Evolutionary conservation across 73 alveolate species (phyloP).

Genomic region (Stentor roeselii): DNA sequence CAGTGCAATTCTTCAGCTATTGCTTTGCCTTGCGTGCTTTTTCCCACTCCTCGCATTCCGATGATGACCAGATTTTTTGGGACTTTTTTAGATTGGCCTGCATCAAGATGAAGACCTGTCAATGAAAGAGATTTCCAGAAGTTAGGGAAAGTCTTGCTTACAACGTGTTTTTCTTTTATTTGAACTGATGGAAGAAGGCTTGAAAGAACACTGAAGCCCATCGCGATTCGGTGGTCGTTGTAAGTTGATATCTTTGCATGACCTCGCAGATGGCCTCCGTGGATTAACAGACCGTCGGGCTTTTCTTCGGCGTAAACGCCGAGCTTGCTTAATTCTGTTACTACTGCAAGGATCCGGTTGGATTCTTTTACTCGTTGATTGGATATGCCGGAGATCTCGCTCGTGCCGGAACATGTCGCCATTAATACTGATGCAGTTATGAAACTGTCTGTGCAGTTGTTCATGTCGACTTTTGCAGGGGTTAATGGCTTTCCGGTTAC

Average conservation of each 20-base stretch:
- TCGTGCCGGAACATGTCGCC: slow-evolving; percentile 16
- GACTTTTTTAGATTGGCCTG: background rate
- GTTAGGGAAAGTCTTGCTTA: slow-evolving; percentile 14
- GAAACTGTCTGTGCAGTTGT: slow-evolving; percentile 38
- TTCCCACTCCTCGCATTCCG: slow-evolving; percentile 51
- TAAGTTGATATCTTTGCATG: background rate
- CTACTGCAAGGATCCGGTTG: slow-evolving; percentile 34
- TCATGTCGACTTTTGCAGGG: slow-evolving; percentile 31
- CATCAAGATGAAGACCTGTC: background rate
- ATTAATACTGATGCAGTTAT: slow-evolving; percentile 30
- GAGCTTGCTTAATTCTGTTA: background rate
- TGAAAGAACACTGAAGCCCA: slow-evolving; percentile 35
- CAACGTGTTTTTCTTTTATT: background rate
- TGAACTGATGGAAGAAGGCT: background rate
- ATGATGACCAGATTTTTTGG: slow-evolving; percentile 11
- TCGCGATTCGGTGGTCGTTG: slow-evolving; percentile 45
- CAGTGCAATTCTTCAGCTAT: slow-evolving; percentile 5
- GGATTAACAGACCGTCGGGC: slow-evolving; percentile 29
- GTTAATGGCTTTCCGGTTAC: background rate
- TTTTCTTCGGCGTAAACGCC: slow-evolving; percentile 24
- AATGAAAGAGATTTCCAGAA: background rate
- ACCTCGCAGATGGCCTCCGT: background rate
- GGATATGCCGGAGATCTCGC: slow-evolving; percentile 30
- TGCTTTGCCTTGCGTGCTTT: slow-evolving; percentile 18
- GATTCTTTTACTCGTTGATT: slow-evolving; percentile 43